Base-by-base conservation (phyloP, 345 rosid species). In the Salix suchowensis region DNA sequence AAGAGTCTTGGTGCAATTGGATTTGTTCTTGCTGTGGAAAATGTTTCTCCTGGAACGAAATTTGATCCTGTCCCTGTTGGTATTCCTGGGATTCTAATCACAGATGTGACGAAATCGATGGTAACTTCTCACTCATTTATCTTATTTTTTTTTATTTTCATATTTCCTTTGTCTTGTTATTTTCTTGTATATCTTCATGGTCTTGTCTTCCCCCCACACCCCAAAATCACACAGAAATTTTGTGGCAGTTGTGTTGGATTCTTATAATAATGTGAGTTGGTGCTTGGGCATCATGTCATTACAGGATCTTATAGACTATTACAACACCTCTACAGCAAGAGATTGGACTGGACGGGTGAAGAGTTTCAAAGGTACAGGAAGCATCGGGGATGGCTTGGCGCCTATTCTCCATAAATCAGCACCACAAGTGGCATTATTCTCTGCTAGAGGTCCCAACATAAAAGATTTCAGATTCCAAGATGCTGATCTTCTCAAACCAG, bases 401-500 rank as follows among this genome's bases (percentile, higher is more conserved):
- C 95, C 99, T 72, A 85, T 90, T 83, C 92, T 96, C 65, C 91
- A 96, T 87, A 96, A 91, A 88, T 96, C 99, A 10, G 99, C 99
- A 75, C 99, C 99, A 54, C 94, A 92, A 86, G 97, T 96, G 71
- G 99, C 99, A 54, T 74, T 93, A 75, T 96, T 89, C 85, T 96
- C 99, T 77, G 95, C 98, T 81, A 82, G 99, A 77, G 99, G 99
- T 81, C 99, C 99, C 74, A 96, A 94, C 82, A 85, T 91, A 26
- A 96, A 86, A 87, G 98, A 96, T 88, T 96, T 88, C 84, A 91
- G 94, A 84, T 96, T 90, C 84, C 91, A 82, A 77, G 99, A 96
- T 85, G 98, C 99, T 8, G 99, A 96, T 89, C 97, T 96, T 76
- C 99, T 96, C 72, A 96, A 96, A 83, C 99, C 99, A 30, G 99